Percentiles rank a stretch among this genome's conserved stretches.
phyloP scores from a whole-genome alignment of 73 alveolate genomes.

The Tetrahymena malaccensis region DNA sequence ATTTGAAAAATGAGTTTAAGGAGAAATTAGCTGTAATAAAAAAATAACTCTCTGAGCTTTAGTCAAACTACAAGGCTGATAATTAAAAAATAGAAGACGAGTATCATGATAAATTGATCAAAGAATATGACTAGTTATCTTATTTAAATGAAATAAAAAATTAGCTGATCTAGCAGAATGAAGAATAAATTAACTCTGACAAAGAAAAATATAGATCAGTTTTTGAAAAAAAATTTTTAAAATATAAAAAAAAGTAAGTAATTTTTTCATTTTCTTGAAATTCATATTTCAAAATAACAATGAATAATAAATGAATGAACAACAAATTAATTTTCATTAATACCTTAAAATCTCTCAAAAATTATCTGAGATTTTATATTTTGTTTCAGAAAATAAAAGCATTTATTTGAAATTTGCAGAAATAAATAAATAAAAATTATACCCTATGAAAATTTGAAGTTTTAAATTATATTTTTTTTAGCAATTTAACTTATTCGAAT shows the following conservation, averaged over 20 bases:
- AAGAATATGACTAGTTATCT: background rate
- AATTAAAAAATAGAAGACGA: background rate
- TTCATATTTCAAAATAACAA: too few species aligned
- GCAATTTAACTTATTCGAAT: too few species aligned
- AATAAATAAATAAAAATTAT: too few species aligned
- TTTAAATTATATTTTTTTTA: too few species aligned
- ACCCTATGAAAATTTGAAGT: too few species aligned
- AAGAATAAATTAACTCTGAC: background rate
- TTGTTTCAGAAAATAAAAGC: too few species aligned
- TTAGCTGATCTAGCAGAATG: background rate
- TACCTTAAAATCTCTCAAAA: too few species aligned
- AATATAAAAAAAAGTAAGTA: background rate
- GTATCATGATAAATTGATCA: background rate
- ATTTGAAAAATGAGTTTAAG: background rate
- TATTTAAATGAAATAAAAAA: background rate
- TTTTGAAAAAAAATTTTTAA: background rate
- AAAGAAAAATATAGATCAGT: background rate
- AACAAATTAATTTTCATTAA: too few species aligned
- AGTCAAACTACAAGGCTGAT: background rate
- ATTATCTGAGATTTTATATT: too few species aligned
- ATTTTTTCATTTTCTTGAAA: background rate
- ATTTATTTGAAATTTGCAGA: too few species aligned
- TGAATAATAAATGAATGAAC: too few species aligned
- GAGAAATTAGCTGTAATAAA: background rate
- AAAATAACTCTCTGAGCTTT: background rate